These are phyloP conservation scores for Penicillium egyptiacum DNA, from an alignment of 495 filamentous ascomycete genomes.

Conservation along the genomic window DNA sequence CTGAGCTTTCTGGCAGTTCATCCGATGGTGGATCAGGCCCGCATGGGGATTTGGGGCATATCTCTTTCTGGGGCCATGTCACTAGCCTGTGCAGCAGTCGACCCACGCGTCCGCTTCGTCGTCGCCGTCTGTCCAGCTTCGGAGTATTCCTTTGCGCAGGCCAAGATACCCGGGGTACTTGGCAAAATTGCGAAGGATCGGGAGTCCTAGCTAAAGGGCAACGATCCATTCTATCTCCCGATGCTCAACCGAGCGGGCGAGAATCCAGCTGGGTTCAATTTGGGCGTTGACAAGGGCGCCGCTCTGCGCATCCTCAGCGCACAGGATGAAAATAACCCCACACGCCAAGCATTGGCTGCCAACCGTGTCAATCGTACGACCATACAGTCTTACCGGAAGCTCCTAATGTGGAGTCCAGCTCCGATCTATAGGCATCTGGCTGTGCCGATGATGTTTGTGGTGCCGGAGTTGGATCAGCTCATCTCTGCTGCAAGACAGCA, in stretches of 20 bases:
- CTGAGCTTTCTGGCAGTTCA: constrained; percentile 30
- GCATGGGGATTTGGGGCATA: constrained; percentile 44
- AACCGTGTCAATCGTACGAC: not conserved
- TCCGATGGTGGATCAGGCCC: constrained; percentile 28
- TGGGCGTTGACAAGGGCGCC: constrained; percentile 1
- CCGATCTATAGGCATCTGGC: not conserved
- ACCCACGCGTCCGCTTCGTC: constrained; percentile 27
- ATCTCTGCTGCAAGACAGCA: not conserved
- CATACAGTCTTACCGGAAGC: not conserved
- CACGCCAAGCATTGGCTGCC: not conserved
- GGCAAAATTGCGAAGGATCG: constrained; percentile 27
- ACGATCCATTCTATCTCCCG: constrained; percentile 20
- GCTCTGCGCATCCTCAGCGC: not conserved
- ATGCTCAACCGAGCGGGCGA: constrained; percentile 36
- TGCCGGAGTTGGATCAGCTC: not conserved
- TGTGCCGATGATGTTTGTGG: not conserved
- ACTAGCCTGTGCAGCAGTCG: constrained; percentile 26
- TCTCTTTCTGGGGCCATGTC: constrained; percentile 33
- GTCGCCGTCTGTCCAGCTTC: constrained; percentile 30
- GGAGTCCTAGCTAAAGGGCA: constrained; percentile 23
- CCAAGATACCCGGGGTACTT: constrained; percentile 12
- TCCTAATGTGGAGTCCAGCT: not conserved
- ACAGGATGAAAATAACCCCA: not conserved
- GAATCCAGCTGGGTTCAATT: constrained; percentile 29
- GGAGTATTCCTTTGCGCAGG: constrained; percentile 3